These are phyloP conservation scores for Crucihimalaya himalaica DNA, from an alignment of 345 rosid genomes.

Conservation along the genomic window DNA sequence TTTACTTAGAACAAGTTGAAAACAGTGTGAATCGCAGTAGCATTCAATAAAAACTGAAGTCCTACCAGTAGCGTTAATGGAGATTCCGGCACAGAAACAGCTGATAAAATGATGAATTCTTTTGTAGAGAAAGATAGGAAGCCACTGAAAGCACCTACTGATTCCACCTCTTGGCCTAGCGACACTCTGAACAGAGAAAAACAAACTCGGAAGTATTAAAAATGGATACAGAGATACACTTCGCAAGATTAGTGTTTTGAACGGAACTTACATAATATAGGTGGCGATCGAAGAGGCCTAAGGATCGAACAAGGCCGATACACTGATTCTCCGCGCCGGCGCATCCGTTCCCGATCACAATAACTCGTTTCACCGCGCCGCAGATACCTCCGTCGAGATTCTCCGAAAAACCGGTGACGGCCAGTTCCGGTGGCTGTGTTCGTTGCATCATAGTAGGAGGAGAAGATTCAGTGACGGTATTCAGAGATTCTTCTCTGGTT, in stretches of 20 bases:
- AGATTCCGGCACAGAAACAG: constrained; percentile 39
- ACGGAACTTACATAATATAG: constrained; percentile 49
- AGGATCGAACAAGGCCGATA: constrained; percentile 79
- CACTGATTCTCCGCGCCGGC: constrained; percentile 96
- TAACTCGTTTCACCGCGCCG: constrained; percentile 55
- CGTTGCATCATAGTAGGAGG: constrained; percentile 38
- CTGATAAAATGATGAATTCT: constrained; percentile 42
- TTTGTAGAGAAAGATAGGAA: constrained; percentile 72
- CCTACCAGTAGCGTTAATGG: constrained; percentile 43
- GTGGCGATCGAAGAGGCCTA: constrained; percentile 71
- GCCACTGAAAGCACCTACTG: constrained; percentile 77
- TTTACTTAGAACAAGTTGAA: constrained; percentile 1
- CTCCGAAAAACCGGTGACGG: constrained; percentile 32
- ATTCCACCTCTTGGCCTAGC: constrained; percentile 79
- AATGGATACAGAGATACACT: constrained; percentile 26
- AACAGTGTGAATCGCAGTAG: not conserved
- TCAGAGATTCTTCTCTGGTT: not conserved
- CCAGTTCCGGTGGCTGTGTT: constrained; percentile 42
- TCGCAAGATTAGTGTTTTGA: not conserved
- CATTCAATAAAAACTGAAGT: not conserved
- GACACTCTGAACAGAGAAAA: constrained; percentile 55
- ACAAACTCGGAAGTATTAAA: constrained; percentile 8
- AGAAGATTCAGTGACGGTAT: not conserved
- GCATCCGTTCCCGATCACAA: constrained; percentile 81
- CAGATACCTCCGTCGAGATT: constrained; percentile 15